Conservation (phyloP, 805 yeast species). For the Danielia reshetovae region DNA sequence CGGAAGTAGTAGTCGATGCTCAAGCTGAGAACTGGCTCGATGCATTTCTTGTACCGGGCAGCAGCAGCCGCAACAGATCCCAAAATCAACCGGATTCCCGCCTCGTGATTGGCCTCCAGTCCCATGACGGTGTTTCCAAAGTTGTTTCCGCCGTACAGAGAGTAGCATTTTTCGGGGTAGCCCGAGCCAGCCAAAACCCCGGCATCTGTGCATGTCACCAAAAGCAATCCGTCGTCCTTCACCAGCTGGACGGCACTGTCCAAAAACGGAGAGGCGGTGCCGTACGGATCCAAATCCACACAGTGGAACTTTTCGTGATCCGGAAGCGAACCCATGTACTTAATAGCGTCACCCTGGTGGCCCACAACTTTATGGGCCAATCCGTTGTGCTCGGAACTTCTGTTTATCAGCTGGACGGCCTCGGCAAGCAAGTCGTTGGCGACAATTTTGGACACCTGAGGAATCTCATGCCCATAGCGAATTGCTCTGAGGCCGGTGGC, state of each 20-base stretch:
- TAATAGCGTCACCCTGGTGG: slow-evolving; percentile 88
- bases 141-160: slow-evolving; percentile 90
- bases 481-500: slow-evolving; percentile 96
- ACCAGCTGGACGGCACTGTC: slow-evolving; percentile 86
- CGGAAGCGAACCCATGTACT: slow-evolving; percentile 55
- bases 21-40: slow-evolving; percentile 81
- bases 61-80: slow-evolving; percentile 76
- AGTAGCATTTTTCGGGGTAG: slow-evolving; percentile 95
- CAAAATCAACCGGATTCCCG: slow-evolving; percentile 82
- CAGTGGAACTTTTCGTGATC: slow-evolving; percentile 62
- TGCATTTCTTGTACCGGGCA: slow-evolving; percentile 80
- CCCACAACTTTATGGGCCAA: slow-evolving; percentile 56
- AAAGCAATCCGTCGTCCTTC: slow-evolving; percentile 77
- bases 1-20: slow-evolving; percentile 93
- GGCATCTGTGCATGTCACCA: slow-evolving; percentile 94
- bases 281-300: slow-evolving; percentile 95
- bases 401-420: slow-evolving; percentile 77
- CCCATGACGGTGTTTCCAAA: slow-evolving; percentile 52
- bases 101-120: slow-evolving; percentile 83
- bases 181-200: slow-evolving; percentile 95
- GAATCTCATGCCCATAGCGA: slow-evolving; percentile 89
- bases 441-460: slow-evolving; percentile 62
- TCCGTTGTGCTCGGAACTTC: slow-evolving; percentile 67
- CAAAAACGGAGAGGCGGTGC: slow-evolving; percentile 93
- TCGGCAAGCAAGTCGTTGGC: slow-evolving; percentile 88